Conservation (phyloP, 1,284 basidiomycete species). For the Albatrellus sp. region DNA sequence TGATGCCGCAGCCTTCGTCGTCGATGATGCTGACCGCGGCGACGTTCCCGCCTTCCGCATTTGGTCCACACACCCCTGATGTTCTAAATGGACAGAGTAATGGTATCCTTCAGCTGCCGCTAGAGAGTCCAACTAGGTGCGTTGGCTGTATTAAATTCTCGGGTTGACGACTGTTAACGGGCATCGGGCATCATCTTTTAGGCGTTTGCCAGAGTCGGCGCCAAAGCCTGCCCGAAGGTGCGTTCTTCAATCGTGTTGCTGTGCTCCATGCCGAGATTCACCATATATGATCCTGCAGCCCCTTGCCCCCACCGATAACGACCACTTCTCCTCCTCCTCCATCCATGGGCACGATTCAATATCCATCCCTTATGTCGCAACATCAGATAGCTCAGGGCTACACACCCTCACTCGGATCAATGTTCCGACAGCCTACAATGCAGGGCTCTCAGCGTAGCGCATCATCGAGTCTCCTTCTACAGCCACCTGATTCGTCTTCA, state of each 20-base stretch:
- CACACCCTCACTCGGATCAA: slow-evolving; percentile 41
- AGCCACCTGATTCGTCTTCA: slow-evolving; percentile 14
- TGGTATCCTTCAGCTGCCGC: slow-evolving; percentile 22
- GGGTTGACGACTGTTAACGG: slow-evolving; percentile 13
- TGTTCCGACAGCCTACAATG: slow-evolving; percentile 26
- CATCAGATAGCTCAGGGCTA: slow-evolving; percentile 64
- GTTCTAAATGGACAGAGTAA: slow-evolving; percentile 14
- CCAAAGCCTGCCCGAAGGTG: slow-evolving; percentile 13
- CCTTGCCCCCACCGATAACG: slow-evolving; percentile 34
- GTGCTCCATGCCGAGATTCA: slow-evolving; percentile 5
- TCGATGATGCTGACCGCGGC: slow-evolving; percentile 13
- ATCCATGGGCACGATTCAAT: slow-evolving; percentile 29
- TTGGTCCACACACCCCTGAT: slow-evolving; percentile 13
- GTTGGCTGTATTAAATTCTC: slow-evolving; percentile 9
- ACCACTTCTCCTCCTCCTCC: slow-evolving; percentile 48
- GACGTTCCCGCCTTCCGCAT: slow-evolving; percentile 12
- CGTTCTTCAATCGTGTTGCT: slow-evolving; percentile 8
- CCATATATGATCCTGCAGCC: slow-evolving; percentile 8
- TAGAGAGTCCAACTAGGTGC: slow-evolving; percentile 31
- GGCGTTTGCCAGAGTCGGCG: slow-evolving; percentile 12
- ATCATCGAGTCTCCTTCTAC: slow-evolving; percentile 12
- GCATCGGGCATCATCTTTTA: slow-evolving; percentile 18
- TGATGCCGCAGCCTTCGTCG: slow-evolving; percentile 17
- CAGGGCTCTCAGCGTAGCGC: slow-evolving; percentile 1
- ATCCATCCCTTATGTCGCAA: slow-evolving; percentile 54